These are phyloP conservation scores for Penicillium samsonianum DNA, from an alignment of 495 filamentous ascomycete genomes.

Conservation along the genomic window DNA sequence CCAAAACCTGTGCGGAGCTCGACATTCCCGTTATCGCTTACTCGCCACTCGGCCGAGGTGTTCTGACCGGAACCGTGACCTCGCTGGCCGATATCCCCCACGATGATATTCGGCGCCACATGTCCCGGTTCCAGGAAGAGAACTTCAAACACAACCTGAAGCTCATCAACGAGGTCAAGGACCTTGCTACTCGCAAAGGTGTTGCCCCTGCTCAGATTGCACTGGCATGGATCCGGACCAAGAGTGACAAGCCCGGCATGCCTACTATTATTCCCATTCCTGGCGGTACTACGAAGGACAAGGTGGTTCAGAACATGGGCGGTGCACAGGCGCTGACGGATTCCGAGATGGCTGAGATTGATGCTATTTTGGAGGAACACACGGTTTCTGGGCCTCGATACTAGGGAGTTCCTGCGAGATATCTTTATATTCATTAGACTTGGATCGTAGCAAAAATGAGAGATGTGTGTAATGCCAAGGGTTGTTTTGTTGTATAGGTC, in stretches of 20 bases:
- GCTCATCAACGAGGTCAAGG: constrained; percentile 65
- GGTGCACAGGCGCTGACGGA: constrained; percentile 39
- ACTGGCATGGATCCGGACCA: constrained; percentile 65
- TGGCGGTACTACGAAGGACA: constrained; percentile 56
- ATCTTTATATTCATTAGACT: constrained; percentile 11
- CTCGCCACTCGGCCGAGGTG: constrained; percentile 57
- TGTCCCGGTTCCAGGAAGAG: constrained; percentile 68
- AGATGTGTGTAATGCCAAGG: not conserved
- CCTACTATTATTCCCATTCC: constrained; percentile 82
- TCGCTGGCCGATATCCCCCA: constrained; percentile 60
- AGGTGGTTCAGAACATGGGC: constrained; percentile 47
- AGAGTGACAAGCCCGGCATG: constrained; percentile 60
- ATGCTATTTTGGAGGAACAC: constrained; percentile 41
- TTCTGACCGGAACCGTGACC: constrained; percentile 63
- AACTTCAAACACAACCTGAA: constrained; percentile 73
- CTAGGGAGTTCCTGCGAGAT: constrained; percentile 13
- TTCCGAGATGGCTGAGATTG: constrained; percentile 49
- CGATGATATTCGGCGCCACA: constrained; percentile 51
- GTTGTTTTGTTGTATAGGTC: constrained; percentile 27
- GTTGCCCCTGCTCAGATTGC: constrained; percentile 76
- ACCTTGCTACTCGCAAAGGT: constrained; percentile 67
- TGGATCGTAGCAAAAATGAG: not conserved
- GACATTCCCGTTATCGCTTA: constrained; percentile 71
- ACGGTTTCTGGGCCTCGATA: constrained; percentile 44
- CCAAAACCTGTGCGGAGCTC: constrained; percentile 67